Base-by-base conservation (phyloP, 2,329 filamentous ascomycete species). In the Ophiosphaerella korrae region DNA sequence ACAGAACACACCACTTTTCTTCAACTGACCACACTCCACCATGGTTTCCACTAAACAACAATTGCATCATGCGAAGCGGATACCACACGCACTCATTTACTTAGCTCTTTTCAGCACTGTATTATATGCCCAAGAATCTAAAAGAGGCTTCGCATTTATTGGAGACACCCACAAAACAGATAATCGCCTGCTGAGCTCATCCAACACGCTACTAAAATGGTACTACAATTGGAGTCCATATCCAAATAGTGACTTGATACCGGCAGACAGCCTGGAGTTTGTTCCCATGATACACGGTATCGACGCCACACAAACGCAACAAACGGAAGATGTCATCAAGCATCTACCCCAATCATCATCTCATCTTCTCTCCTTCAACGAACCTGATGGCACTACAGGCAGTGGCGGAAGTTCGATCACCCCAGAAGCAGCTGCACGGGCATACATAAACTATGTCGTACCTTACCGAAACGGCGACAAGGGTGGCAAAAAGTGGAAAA, bases 201-300 rank as follows among this genome's bases (percentile, higher is more conserved):
- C 77, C 37, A 83, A 80, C 32, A 84, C 82, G 7, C 84, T 85
- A 37, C 71, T 94, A 43, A 86, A 84, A 2, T 94, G 90, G 90
- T 94, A 94, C 78, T 94, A 93, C 80, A 93, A 92, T 76, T 94
- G 92, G 74, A 75, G 75, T 16, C 71, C 80, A 12, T 73, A 74
- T 78, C 42, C 72, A 70, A 18, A 87, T 85, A 4, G 81, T 82
- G 75, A 76, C 37, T 85, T 82, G 63, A 64, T 74, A 21, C 69
- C 72, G 64, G 6, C 63, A 75, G 0, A 75, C 72, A 68, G 62
- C 2, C 84, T 93, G 55, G 82, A 90, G 69, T 94, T 91, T 70
- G 83, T 92, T 1, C 90, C 90, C 37, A 90, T 92, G 87, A 83
- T 92, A 52, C 92, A 88, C 84, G 88, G 88, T 23, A 77, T 84